phyloP scores from a whole-genome alignment of 2,329 filamentous ascomycete genomes.

The Ophiostoma fasciatum region DNA sequence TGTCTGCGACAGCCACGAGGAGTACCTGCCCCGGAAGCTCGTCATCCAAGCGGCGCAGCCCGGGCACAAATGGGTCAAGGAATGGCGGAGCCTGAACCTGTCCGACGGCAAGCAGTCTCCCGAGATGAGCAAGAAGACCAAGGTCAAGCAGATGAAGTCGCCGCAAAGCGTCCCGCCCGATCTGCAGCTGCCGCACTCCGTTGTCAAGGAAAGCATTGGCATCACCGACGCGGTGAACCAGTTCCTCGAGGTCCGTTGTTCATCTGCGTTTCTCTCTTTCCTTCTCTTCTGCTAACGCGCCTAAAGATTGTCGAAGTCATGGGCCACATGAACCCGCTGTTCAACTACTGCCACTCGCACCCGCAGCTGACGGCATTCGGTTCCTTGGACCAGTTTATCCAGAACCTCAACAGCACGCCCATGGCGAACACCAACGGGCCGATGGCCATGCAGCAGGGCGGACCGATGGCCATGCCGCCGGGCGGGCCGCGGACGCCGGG shows the following conservation, averaged over 20 bases:
- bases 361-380: conserved; percentile 38
- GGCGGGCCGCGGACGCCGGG: conserved; percentile 36
- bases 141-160: conserved; percentile 42
- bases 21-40: conserved; percentile 61
- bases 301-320: conserved; percentile 54
- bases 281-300: neutral
- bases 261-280: neutral
- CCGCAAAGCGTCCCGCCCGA: conserved; percentile 44
- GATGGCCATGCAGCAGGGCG: conserved; percentile 26
- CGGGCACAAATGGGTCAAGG: conserved; percentile 49
- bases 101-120: conserved; percentile 44
- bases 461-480: conserved; percentile 27
- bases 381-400: conserved; percentile 46
- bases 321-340: conserved; percentile 51
- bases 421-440: conserved; percentile 32
- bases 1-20: conserved; percentile 58
- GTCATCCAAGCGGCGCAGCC: conserved; percentile 48
- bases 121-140: conserved; percentile 54
- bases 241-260: conserved; percentile 43
- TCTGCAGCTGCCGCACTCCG: conserved; percentile 43
- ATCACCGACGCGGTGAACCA: conserved; percentile 47
- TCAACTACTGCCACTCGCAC: conserved; percentile 41
- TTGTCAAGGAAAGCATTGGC: conserved; percentile 40
- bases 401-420: conserved; percentile 24
- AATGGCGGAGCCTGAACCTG: conserved; percentile 45